A percentile compares a stretch with the other conserved stretches of the same genome.
Evolutionary conservation across 2,329 filamentous ascomycete genomes (phyloP).

Genomic region (Exophiala lecanii-corni): DNA sequence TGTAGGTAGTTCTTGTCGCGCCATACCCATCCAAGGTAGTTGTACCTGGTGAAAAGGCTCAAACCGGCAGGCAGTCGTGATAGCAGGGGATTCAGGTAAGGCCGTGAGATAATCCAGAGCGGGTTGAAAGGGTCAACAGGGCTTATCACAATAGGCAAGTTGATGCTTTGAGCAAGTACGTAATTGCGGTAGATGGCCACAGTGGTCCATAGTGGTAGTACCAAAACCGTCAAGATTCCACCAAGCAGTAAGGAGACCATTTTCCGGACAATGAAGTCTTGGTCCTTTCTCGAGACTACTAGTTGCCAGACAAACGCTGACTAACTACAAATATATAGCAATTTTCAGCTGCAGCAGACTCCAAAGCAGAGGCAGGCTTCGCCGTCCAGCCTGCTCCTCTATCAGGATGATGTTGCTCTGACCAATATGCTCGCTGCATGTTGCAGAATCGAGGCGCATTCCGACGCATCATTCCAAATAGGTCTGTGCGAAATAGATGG

Average conservation of each 20-base stretch:
- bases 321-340: too few relatives aligned
- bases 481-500: too few relatives aligned
- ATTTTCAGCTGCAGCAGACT: too few relatives aligned
- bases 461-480: too few relatives aligned
- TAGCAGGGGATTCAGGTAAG: slow-evolving; percentile 5
- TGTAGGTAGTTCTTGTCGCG: slow-evolving; percentile 4
- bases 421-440: too few relatives aligned
- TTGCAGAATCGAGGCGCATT: too few relatives aligned
- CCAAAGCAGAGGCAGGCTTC: too few relatives aligned
- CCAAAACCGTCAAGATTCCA: neutral
- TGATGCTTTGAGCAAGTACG: slow-evolving; percentile 1
- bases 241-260: neutral
- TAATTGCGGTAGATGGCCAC: slow-evolving; percentile 9
- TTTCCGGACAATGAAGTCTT: neutral
- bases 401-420: too few relatives aligned
- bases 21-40: slow-evolving; percentile 10
- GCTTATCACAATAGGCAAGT: slow-evolving; percentile 8
- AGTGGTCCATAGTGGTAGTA: slow-evolving; percentile 3
- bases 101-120: slow-evolving; percentile 7
- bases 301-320: too few relatives aligned
- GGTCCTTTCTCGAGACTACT: too few relatives aligned
- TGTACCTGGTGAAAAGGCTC: slow-evolving; percentile 7
- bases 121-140: slow-evolving; percentile 12
- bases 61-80: slow-evolving; percentile 5
- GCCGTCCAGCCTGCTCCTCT: too few relatives aligned